Base-by-base conservation (phyloP, 768 basidiomycete genomes). In the Holtermannia corniformis region DNA sequence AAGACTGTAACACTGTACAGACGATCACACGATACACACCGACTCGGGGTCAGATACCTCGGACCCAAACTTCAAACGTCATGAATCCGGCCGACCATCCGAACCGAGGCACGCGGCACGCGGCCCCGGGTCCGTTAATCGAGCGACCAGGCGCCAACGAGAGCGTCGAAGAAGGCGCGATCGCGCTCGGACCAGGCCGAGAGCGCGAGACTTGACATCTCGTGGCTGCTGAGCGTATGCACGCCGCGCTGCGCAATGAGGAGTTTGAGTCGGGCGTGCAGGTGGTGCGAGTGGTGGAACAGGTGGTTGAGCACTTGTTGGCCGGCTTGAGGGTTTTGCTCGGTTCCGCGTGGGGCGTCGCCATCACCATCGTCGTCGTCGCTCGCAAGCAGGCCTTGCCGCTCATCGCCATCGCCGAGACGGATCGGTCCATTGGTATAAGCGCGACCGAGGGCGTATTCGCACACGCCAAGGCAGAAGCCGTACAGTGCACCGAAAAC, bases 401-500 rank as follows among this genome's bases (percentile, higher is more conserved):
- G 16, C 16, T 37, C 32, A 16, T 16, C 32, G 32, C 16, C 32
- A 16, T 16, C 16, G 32, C 16, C 32, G 32, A 37, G 32, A 16
- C 16, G 32, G 13, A 23, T 43, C 20, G 22, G 20, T 20, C 50
- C 52, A 10, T 42, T 48, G 12, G 54, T 53, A 5, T 44, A n/a
- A 5, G 60, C 63, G 4, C 60, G 37, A 11, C 67, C 70, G 1
- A 65, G 49, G 1, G 70, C 68, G 46, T 61, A 65, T 43, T 63
- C 63, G 46, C 70, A 72, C 3, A 72, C 58, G 11, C 70, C 70
- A 37, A 62, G 59, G 51, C 70, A 72, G 14, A 72, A 41, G 14
- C 59, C 54, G 54, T 63, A 72, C 11, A 65, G 54, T 14, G 51
- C 41, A 28, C 54, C 53, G 24, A 64, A 49, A 3, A 67, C 40